A percentile compares a stretch with the other conserved stretches of the same genome.
Conservation (phyloP, 2,329 filamentous ascomycete species). For the Cordyceps cateniannulata region DNA sequence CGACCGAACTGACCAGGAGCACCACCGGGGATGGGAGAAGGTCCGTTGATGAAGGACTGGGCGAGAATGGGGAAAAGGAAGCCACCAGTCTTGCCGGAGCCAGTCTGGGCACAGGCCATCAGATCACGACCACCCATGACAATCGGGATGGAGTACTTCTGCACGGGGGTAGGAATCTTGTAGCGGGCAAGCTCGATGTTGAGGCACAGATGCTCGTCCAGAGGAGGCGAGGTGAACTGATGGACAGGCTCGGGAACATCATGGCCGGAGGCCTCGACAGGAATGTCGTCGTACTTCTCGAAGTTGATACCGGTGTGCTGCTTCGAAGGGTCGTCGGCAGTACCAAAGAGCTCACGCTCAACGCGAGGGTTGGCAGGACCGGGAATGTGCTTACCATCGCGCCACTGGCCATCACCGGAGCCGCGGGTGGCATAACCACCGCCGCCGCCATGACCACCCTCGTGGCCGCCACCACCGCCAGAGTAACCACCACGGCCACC, state of each 20-base stretch:
- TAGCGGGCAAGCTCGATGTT: slow-evolving; percentile 95
- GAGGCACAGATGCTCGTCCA: slow-evolving; percentile 85
- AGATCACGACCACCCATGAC: slow-evolving; percentile 96
- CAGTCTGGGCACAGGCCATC: slow-evolving; percentile 99
- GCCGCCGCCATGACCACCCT: slow-evolving; percentile 36
- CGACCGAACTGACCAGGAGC: slow-evolving; percentile 72
- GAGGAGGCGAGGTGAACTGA: slow-evolving; percentile 86
- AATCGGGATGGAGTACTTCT: slow-evolving; percentile 99
- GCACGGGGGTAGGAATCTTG: slow-evolving; percentile 91
- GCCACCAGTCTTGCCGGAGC: slow-evolving; percentile 99
- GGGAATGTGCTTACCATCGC: slow-evolving; percentile 91
- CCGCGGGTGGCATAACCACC: slow-evolving; percentile 58
- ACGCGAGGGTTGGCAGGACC: slow-evolving; percentile 82
- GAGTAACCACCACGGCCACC: slow-evolving; percentile 31
- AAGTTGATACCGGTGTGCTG: slow-evolving; percentile 99
- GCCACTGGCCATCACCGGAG: slow-evolving; percentile 93
- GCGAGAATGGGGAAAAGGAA: slow-evolving; percentile 98
- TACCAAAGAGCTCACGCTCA: slow-evolving; percentile 93
- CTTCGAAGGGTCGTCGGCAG: slow-evolving; percentile 85
- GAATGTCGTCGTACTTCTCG: slow-evolving; percentile 99
- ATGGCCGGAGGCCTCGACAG: slow-evolving; percentile 91
- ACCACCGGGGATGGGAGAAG: slow-evolving; percentile 59
- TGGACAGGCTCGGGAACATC: slow-evolving; percentile 89
- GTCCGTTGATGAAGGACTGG: slow-evolving; percentile 90
- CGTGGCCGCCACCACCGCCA: slow-evolving; percentile 27